phyloP scores from a whole-genome alignment of 768 basidiomycete species.

The Hirschioporus abietinus region DNA sequence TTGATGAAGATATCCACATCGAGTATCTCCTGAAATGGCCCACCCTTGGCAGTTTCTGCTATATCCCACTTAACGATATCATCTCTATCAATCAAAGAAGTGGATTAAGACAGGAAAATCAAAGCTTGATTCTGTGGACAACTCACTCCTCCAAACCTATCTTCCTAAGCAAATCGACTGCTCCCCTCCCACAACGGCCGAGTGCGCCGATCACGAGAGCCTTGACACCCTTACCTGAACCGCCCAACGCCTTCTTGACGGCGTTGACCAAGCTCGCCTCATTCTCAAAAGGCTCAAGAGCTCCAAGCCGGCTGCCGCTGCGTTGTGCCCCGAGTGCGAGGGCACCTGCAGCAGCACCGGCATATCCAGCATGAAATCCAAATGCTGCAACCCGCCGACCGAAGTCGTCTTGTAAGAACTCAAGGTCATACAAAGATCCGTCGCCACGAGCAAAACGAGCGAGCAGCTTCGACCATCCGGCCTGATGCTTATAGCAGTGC shows the following conservation, averaged over 20 bases:
- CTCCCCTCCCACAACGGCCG: conserved; percentile 91
- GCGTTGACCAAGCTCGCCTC: conserved; percentile 77
- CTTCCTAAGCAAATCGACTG: conserved; percentile 92
- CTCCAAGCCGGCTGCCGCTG: conserved; percentile 54
- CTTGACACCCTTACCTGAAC: conserved; percentile 67
- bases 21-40: conserved; percentile 92
- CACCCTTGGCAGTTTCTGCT: conserved; percentile 93
- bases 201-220: conserved; percentile 95
- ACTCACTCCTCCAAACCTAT: conserved; percentile 89
- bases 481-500: conserved; percentile 95
- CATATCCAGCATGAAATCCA: conserved; percentile 97
- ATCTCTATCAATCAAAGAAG: conserved; percentile 44
- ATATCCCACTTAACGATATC: conserved; percentile 98
- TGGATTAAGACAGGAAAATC: neutral
- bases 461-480: conserved; percentile 84
- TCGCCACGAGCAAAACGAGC: conserved; percentile 78
- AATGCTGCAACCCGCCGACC: conserved; percentile 96
- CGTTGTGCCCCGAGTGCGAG: conserved; percentile 76
- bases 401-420: conserved; percentile 81
- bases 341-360: conserved; percentile 83
- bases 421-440: conserved; percentile 90
- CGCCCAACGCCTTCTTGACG: conserved; percentile 62
- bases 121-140: neutral
- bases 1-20: conserved; percentile 98
- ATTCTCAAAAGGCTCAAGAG: conserved; percentile 75